These are phyloP conservation scores for Pichia occidentalis DNA, from an alignment of 805 yeast species.

Conservation along the genomic window DNA sequence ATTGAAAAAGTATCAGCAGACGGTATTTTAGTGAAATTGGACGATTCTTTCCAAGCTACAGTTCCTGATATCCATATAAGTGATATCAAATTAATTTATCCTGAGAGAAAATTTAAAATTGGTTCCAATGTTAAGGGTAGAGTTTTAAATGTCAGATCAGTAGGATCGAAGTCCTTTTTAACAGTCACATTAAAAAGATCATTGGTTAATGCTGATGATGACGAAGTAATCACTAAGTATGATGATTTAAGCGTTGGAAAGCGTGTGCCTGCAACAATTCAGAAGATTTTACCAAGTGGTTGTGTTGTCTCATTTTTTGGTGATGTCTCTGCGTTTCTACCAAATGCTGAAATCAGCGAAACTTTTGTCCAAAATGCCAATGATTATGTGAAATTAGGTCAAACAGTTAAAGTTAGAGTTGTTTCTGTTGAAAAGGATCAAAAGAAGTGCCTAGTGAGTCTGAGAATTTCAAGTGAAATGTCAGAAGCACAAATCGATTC, in stretches of 20 bases:
- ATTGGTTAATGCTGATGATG: conserved; percentile 59
- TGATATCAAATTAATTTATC: conserved; percentile 77
- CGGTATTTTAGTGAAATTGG: conserved; percentile 64
- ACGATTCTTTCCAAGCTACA: conserved; percentile 62
- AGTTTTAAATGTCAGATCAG: conserved; percentile 44
- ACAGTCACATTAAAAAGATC: conserved; percentile 77
- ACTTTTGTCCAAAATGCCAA: conserved; percentile 71
- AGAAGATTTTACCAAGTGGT: conserved; percentile 65
- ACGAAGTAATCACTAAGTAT: conserved; percentile 38
- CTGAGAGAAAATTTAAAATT: conserved; percentile 85
- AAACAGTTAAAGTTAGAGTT: conserved; percentile 70
- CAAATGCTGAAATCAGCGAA: conserved; percentile 85
- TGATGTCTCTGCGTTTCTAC: conserved; percentile 68
- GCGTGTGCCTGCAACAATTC: conserved; percentile 68
- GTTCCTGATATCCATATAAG: conserved; percentile 75
- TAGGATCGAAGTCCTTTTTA: conserved; percentile 40
- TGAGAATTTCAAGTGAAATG: conserved; percentile 54
- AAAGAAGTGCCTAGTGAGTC: conserved; percentile 60
- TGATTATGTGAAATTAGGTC: conserved; percentile 76
- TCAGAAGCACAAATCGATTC: conserved; percentile 41
- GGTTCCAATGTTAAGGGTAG: conserved; percentile 79
- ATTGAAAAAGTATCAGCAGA: conserved; percentile 51
- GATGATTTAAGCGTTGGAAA: conserved; percentile 38
- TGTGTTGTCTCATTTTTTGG: conserved; percentile 83
- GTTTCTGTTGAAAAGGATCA: conserved; percentile 47